Conservation (phyloP, 2,329 filamentous ascomycete species). For the Huntiella moniliformis region DNA sequence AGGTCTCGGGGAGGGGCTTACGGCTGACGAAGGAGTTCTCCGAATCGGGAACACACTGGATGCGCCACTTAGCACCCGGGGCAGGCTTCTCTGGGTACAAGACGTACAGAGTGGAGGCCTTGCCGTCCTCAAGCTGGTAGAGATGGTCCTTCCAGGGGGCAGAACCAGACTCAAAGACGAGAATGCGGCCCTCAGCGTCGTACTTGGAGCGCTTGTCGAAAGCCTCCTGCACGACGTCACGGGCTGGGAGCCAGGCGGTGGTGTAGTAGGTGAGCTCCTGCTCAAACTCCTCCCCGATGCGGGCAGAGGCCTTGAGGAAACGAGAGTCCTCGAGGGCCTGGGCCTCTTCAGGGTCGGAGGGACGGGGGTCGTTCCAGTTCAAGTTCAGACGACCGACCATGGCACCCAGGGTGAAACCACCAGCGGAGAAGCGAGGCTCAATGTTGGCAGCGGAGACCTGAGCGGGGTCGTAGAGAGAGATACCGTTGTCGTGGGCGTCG, state of each 20-base stretch:
- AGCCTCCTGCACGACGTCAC: slow-evolving; percentile 56
- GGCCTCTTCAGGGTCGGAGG: slow-evolving; percentile 27
- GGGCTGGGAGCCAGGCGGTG: slow-evolving; percentile 70
- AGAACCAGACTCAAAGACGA: slow-evolving; percentile 59
- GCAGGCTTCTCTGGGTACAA: slow-evolving; percentile 71
- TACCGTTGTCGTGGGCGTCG: slow-evolving; percentile 94
- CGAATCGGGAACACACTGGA: slow-evolving; percentile 74
- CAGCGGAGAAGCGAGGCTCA: slow-evolving; percentile 65
- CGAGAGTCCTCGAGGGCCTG: slow-evolving; percentile 64
- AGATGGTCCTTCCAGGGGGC: slow-evolving; percentile 96
- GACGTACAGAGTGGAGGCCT: slow-evolving; percentile 54
- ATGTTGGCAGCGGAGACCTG: slow-evolving; percentile 51
- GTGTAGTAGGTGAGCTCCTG: slow-evolving; percentile 61
- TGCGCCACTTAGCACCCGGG: slow-evolving; percentile 70
- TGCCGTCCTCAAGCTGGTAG: slow-evolving; percentile 59
- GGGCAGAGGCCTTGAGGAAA: slow-evolving; percentile 57
- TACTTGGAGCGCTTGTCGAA: slow-evolving; percentile 49
- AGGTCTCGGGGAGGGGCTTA: slow-evolving; percentile 75
- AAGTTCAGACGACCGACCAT: slow-evolving; percentile 66
- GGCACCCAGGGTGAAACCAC: slow-evolving; percentile 67
- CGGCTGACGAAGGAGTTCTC: slow-evolving; percentile 81
- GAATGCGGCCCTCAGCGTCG: slow-evolving; percentile 57
- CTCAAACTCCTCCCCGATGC: slow-evolving; percentile 80
- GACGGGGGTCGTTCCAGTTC: slow-evolving; percentile 52
- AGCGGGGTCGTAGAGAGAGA: slow-evolving; percentile 60